Conservation (phyloP, 805 yeast genomes). For the Tetrapisispora arboricola region DNA sequence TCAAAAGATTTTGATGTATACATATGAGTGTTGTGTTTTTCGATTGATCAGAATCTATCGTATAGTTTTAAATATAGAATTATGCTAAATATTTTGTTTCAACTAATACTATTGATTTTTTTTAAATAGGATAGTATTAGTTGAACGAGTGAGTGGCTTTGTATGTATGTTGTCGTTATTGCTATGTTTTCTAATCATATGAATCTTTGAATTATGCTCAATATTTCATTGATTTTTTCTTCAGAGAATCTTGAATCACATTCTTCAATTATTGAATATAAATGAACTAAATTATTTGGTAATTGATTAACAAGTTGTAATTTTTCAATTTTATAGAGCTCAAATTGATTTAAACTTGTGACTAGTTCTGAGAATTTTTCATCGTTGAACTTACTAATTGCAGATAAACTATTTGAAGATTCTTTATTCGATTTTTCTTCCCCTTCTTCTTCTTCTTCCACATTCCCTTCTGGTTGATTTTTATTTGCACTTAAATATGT, state of each 20-base stretch:
- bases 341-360: slow-evolving; percentile 30
- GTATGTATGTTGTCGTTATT: too few relatives aligned
- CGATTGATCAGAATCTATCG: too few relatives aligned
- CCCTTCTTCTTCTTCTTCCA: slow-evolving; percentile 7
- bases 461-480: slow-evolving; percentile 10
- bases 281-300: slow-evolving; percentile 70
- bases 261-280: slow-evolving; percentile 79
- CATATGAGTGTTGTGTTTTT: too few relatives aligned
- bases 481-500: slow-evolving; percentile 18
- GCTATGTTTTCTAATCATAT: not conserved
- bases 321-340: slow-evolving; percentile 71
- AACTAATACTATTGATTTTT: too few relatives aligned
- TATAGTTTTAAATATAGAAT: too few relatives aligned
- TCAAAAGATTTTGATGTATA: too few relatives aligned
- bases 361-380: slow-evolving; percentile 25
- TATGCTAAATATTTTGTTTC: too few relatives aligned
- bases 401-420: slow-evolving; percentile 20
- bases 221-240: slow-evolving; percentile 47
- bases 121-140: too few relatives aligned
- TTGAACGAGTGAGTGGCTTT: too few relatives aligned
- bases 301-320: slow-evolving; percentile 73
- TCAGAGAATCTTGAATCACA: slow-evolving; percentile 81
- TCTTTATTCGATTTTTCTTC: slow-evolving; percentile 11
- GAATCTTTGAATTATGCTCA: slow-evolving; percentile 44
- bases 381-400: slow-evolving; percentile 23